phyloP scores from a whole-genome alignment of 768 basidiomycete species.

The Trametes punicea region DNA sequence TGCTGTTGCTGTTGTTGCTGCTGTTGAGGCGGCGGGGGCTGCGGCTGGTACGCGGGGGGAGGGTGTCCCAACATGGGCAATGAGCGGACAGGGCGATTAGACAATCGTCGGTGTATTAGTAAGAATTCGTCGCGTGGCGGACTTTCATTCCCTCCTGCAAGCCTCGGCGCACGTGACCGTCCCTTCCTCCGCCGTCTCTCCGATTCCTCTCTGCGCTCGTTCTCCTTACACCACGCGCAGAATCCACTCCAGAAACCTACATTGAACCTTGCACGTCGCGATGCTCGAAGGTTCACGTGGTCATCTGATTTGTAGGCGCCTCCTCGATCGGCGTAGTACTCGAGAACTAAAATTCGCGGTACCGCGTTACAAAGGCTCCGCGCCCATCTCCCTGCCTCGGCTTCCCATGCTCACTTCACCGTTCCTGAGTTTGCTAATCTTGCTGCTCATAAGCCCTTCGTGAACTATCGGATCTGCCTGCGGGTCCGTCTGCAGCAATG shows the following conservation, averaged over 20 bases:
- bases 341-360: not conserved
- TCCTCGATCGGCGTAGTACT: not conserved
- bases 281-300: no score
- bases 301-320: no score
- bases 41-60: conserved; percentile 29
- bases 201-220: not conserved
- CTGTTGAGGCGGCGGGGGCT: conserved; percentile 24
- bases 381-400: not conserved
- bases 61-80: conserved; percentile 33
- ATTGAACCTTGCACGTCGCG: no score
- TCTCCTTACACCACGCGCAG: not conserved
- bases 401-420: not conserved
- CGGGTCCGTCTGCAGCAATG: no score
- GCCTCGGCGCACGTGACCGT: conserved; percentile 13
- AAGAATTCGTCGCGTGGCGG: conserved; percentile 29
- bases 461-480: no score
- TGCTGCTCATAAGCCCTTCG: not conserved
- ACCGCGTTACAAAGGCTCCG: not conserved
- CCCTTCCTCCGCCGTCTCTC: not conserved
- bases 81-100: conserved; percentile 21
- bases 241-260: no score
- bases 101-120: conserved; percentile 33
- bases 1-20: conserved; percentile 17
- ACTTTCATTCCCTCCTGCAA: conserved; percentile 16
- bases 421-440: not conserved